Percentiles rank a stretch among this genome's conserved stretches.
phyloP scores from a whole-genome alignment of 129 eudicot species.

The Escallonia herrerae region DNA sequence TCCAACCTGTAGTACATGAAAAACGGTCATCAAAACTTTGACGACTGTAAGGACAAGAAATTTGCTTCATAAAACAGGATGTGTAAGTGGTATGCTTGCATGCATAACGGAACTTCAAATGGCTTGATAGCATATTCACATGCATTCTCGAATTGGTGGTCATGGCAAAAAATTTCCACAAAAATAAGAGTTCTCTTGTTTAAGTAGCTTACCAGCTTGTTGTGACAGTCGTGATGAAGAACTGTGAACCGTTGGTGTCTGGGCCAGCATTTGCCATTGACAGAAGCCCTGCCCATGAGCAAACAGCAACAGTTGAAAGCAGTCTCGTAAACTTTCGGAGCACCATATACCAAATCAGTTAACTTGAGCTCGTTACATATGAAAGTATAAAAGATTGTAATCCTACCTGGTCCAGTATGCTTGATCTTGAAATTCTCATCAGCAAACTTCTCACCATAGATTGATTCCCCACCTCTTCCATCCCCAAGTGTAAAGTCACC shows the following conservation, averaged over 20 bases:
- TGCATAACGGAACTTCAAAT: no score
- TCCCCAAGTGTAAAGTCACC: slow-evolving; percentile 94
- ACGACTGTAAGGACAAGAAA: background rate
- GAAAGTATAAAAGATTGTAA: background rate
- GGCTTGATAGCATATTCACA: no score
- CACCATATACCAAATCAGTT: background rate
- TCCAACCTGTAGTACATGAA: slow-evolving; percentile 71
- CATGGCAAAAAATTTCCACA: no score
- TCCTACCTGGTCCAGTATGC: slow-evolving; percentile 80
- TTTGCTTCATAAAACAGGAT: background rate
- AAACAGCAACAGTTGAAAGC: background rate
- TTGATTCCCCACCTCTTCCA: slow-evolving; percentile 95
- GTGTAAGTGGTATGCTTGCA: no score
- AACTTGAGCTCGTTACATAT: background rate
- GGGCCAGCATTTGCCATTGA: slow-evolving; percentile 97
- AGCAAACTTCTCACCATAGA: slow-evolving; percentile 74
- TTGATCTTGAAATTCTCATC: slow-evolving; percentile 95
- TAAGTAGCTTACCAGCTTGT: slow-evolving; percentile 95
- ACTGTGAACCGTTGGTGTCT: slow-evolving; percentile 93
- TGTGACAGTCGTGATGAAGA: slow-evolving; percentile 95
- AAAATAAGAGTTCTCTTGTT: no score
- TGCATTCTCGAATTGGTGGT: no score
- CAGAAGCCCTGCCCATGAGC: slow-evolving; percentile 46
- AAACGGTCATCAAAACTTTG: slow-evolving; percentile 3
- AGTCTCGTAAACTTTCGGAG: no score